Evolutionary conservation across 2,329 filamentous ascomycete genomes (phyloP), one percentile per base, ranked within the genome.

Genomic region (Microcera coccophila): DNA sequence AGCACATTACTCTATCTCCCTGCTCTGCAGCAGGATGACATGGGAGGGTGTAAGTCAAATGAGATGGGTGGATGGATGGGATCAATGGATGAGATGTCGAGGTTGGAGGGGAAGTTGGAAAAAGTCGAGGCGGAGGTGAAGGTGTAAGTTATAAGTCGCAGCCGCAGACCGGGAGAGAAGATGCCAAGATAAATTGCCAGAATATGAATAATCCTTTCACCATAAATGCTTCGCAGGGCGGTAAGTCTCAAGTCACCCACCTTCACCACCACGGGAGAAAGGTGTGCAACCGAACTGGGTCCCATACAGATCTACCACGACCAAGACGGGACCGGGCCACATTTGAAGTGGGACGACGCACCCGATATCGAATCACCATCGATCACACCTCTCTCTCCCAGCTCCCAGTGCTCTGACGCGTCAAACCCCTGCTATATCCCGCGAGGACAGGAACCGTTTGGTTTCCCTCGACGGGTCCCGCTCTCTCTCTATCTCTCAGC

Each of bases 1-100:
- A 59, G 47, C 52, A 57, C 57, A 57, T 57, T 34, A 15, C 22
- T 26, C 22, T 12, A 7, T 26, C 22, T n/a, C n/a, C n/a, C n/a
- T n/a, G n/a, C n/a, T n/a, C n/a, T n/a, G n/a, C n/a, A n/a, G n/a
- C n/a, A n/a, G n/a, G n/a, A n/a, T n/a, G n/a, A n/a, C n/a, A n/a
- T n/a, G n/a, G n/a, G n/a, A n/a, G n/a, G n/a, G n/a, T n/a, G n/a
- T n/a, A n/a, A n/a, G n/a, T n/a, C n/a, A n/a, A n/a, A n/a, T n/a
- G n/a, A n/a, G n/a, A n/a, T n/a, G n/a, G n/a, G n/a, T n/a, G n/a
- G n/a, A n/a, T n/a, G n/a, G n/a, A n/a, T n/a, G n/a, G n/a, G 4
- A n/a, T 12, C 4, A 12, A 16, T 12, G 17, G 28, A 16, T 12
- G 14, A 14, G 4, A 16, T 31, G 9, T 28, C 24, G 24, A n/a